Evolutionary conservation across 2,329 filamentous ascomycete species (phyloP), one percentile per base, ranked within the genome.

Genomic region (Verruconis gallopava): DNA sequence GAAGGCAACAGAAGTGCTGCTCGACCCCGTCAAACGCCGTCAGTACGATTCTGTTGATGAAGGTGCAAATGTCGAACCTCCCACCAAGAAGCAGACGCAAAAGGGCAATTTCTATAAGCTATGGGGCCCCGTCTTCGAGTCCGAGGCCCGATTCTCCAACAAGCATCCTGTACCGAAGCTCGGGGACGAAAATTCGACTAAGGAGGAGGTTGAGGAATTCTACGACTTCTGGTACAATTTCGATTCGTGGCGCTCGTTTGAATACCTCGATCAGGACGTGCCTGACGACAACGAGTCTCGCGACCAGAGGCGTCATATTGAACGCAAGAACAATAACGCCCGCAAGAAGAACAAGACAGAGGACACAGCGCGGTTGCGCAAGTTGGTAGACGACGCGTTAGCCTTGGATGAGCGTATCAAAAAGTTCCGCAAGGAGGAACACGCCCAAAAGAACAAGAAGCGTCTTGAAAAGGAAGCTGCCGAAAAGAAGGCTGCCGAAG

Each of bases 141-240:
- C 85, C 32, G 91, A 98, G 68, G 82, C 69, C 11, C 85, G 91
- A 49, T 98, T 98, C 77, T 93, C 84, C 63, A 91, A 86, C 65
- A 72, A 65, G 47, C 84, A 93, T 60, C 89, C 89, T 4, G 91
- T 95, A 3, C 93, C 91, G 4, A 67, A 73, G 53, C 79, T 98
- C 45, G 91, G 91, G 48, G 75, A 85, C 57, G 84, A 85, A 50
- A 81, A 93, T 51, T 80, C 83, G 57, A 76, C 76, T 54, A 84
- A 88, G 65, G 84, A 93, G 58, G 80, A 94, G 5, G 91, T 98
- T 37, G 88, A 96, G 59, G 70, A 72, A 42, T 98, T 98, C 65
- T 98, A 98, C 76, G 94, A 98, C 74, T 98, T 96, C 72, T 98
- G 84, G 81, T 98, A 96, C 73, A 93, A 89, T 73, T 93, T 98